Base-by-base conservation (phyloP, 2,329 filamentous ascomycete species). In the Botryotinia narcissicola region DNA sequence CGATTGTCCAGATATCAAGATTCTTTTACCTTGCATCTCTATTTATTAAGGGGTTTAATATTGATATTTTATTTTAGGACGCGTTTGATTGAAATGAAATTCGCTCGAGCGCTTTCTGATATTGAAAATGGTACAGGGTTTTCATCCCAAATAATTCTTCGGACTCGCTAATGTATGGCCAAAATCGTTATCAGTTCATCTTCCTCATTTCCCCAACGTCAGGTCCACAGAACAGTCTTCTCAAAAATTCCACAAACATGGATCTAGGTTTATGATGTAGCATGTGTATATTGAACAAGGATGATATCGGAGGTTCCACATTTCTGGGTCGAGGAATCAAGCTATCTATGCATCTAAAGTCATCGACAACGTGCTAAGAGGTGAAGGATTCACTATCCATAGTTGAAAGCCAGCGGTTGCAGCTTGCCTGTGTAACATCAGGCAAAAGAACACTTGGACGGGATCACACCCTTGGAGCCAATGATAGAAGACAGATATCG, bases 121-220 rank as follows among this genome's bases (percentile, higher is more conserved):
- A 54, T 67, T 67, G 46, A 46, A 40, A 67, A 51, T n/a, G 16
- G 32, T 51, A 54, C 42, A 48, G 44, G 29, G 12, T 48, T 22
- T 8, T 8, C 35, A 67, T 54, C 64, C n/a, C 25, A 67, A 67
- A 20, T 16, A 63, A 20, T 29, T 35, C 37, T 40, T 48, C 46
- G 51, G 22, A 35, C 46, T 54, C 25, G 64, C 46, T 48, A 54
- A n/a, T 51, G 48, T 68, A 32, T 44, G 32, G n/a, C n/a, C 37
- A 54, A 40, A 46, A n/a, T 72, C 60, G 60, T 72, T 72, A 72
- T 67, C 61, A 67, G 44, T 57, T 46, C 61, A 46, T 67, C 25
- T 66, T 66, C 32, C 46, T 68, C 66, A 51, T 57, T 59, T 67
- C 70, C 70, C 61, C 70, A 72, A 29, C 20, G 29, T 57, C 37